Conservation (phyloP, 345 rosid genomes). For the Trapa incisa region DNA sequence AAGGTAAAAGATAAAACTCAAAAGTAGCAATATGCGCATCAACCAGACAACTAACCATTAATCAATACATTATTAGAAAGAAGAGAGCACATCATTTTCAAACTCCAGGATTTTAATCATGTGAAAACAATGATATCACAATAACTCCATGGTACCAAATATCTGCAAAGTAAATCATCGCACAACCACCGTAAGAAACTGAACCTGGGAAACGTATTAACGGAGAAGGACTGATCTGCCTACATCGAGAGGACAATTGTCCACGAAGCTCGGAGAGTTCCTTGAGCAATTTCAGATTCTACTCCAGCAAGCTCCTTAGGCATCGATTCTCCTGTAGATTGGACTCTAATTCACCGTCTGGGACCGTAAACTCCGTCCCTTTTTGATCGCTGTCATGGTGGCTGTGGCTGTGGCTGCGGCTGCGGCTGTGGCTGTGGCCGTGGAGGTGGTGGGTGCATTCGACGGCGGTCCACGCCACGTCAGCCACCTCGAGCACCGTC, state of each 20-base stretch:
- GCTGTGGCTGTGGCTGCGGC: neutral
- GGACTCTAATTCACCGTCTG: constrained; percentile 39
- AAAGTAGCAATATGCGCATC: too few relatives aligned
- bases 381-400: constrained; percentile 12
- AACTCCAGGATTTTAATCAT: too few relatives aligned
- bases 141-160: too few relatives aligned
- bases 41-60: too few relatives aligned
- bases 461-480: constrained; percentile 75
- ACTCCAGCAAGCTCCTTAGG: constrained; percentile 48
- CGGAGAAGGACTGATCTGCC: constrained; percentile 10
- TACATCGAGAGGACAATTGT: constrained; percentile 78
- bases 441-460: constrained; percentile 53
- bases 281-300: constrained; percentile 58
- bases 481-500: constrained; percentile 94
- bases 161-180: too few relatives aligned
- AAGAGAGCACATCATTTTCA: too few relatives aligned
- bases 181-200: neutral
- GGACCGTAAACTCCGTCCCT: constrained; percentile 6
- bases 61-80: too few relatives aligned
- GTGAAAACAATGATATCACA: too few relatives aligned
- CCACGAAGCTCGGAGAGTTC: constrained; percentile 44
- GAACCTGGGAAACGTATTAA: neutral
- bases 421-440: constrained; percentile 5
- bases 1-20: too few relatives aligned
- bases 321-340: constrained; percentile 52